phyloP scores from a whole-genome alignment of 2,329 filamentous ascomycete species.

The Rutstroemia sp. region DNA sequence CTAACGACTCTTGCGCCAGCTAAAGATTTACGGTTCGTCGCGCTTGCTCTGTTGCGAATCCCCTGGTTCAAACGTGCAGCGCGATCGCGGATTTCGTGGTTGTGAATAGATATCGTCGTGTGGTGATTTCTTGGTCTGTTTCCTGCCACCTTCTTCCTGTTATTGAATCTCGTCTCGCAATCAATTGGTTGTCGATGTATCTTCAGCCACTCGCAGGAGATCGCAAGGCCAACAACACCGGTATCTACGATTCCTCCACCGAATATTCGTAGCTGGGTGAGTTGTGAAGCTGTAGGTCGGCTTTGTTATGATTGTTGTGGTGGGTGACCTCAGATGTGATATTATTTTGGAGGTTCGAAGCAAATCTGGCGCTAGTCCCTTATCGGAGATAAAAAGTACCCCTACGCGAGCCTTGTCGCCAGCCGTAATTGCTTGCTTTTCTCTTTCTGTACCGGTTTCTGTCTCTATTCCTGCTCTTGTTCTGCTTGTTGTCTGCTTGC shows the following conservation, averaged over 20 bases:
- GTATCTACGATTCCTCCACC: background rate
- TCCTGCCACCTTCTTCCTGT: constrained; percentile 6
- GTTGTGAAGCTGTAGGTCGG: background rate
- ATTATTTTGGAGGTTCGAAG: constrained; percentile 9
- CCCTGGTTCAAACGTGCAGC: background rate
- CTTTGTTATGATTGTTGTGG: background rate
- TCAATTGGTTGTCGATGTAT: constrained; percentile 4
- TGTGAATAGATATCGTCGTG: background rate
- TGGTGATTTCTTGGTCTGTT: constrained; percentile 4
- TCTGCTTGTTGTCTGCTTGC: too few species aligned
- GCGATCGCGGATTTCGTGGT: constrained; percentile 5
- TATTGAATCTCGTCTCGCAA: background rate
- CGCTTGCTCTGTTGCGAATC: background rate
- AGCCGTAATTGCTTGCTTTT: background rate
- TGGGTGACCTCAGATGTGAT: background rate
- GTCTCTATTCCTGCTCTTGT: too few species aligned
- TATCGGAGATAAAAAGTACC: background rate
- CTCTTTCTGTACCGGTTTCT: too few species aligned
- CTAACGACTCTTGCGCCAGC: background rate
- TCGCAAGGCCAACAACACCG: background rate
- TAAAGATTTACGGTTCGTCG: background rate
- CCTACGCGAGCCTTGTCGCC: background rate
- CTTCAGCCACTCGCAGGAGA: background rate
- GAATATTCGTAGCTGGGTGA: background rate
- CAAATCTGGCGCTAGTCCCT: constrained; percentile 9